Evolutionary conservation across 441 rosid species (phyloP).

Genomic region (Erodium texanum): DNA sequence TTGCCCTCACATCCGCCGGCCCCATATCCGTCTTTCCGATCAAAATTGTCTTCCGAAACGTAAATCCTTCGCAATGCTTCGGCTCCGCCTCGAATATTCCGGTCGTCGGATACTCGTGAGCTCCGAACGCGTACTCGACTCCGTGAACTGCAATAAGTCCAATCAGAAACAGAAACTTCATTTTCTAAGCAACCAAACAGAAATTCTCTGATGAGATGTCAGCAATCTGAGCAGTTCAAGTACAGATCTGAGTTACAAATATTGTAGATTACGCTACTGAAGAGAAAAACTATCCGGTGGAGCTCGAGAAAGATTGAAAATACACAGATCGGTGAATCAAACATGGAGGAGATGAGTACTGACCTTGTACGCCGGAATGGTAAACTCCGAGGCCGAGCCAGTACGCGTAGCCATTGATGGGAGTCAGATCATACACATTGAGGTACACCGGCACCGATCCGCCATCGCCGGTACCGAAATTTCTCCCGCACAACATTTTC

Average conservation of each 20-base stretch:
- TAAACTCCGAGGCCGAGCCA: slow-evolving; percentile 94
- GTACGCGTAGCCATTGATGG: slow-evolving; percentile 82
- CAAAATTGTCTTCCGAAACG: slow-evolving; percentile 70
- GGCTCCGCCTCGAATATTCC: slow-evolving; percentile 94
- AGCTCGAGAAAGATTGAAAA: too few relatives aligned
- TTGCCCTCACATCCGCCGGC: slow-evolving; percentile 49
- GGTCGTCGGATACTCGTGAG: slow-evolving; percentile 82
- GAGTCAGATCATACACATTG: slow-evolving; percentile 85
- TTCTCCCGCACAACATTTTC: slow-evolving; percentile 60
- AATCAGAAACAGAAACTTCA: too few relatives aligned
- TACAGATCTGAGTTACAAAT: too few relatives aligned
- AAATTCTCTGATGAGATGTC: too few relatives aligned
- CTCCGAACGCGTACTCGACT: slow-evolving; percentile 88
- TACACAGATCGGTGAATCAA: too few relatives aligned
- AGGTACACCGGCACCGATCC: slow-evolving; percentile 71
- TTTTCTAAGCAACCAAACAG: background rate
- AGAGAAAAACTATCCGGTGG: too few relatives aligned
- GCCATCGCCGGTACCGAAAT: slow-evolving; percentile 32
- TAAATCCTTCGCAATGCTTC: slow-evolving; percentile 75
- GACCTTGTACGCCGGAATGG: slow-evolving; percentile 95
- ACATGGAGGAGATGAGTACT: background rate
- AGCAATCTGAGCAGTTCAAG: too few relatives aligned
- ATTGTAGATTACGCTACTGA: too few relatives aligned
- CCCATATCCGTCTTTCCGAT: slow-evolving; percentile 76
- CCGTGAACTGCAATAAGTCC: slow-evolving; percentile 59